A percentile compares a stretch with the other conserved stretches of the same genome.
These are phyloP conservation scores for Musa troglodytarum DNA, from an alignment of 176 grass and related monocot genomes.

Conservation along the genomic window DNA sequence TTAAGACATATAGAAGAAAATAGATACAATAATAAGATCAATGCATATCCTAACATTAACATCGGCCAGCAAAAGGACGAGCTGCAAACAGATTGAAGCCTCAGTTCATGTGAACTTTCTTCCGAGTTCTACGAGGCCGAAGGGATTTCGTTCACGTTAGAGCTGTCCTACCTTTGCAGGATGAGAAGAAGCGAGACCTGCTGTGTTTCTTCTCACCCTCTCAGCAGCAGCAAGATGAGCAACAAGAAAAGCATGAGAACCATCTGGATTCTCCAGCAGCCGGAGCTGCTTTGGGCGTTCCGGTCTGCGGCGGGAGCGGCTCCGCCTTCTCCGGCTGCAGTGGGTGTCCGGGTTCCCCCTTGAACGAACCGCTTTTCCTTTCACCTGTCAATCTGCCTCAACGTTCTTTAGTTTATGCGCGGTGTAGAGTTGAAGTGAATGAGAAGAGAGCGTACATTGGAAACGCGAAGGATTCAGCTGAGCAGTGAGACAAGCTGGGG, in stretches of 20 bases:
- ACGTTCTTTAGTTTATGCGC: slow-evolving; percentile 16
- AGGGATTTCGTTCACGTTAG: no score
- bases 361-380: slow-evolving; percentile 13
- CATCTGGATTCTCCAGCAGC: slow-evolving; percentile 21
- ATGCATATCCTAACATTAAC: no score
- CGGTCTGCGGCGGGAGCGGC: background rate
- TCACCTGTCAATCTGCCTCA: slow-evolving; percentile 32
- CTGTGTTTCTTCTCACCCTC: background rate
- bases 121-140: no score
- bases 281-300: slow-evolving; percentile 10
- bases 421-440: no score
- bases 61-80: no score
- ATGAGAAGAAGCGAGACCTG: no score
- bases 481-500: slow-evolving; percentile 30
- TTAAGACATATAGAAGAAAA: no score
- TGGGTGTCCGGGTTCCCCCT: slow-evolving; percentile 17
- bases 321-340: slow-evolving; percentile 10
- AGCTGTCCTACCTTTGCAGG: no score
- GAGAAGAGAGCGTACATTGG: slow-evolving; percentile 52
- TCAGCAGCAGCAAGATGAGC: slow-evolving; percentile 30
- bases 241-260: slow-evolving; percentile 49
- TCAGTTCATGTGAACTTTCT: no score
- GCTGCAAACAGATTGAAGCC: no score
- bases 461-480: slow-evolving; percentile 57
- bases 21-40: no score